phyloP scores from a whole-genome alignment of 2,329 filamentous ascomycete genomes.

The Fusarium sp. region DNA sequence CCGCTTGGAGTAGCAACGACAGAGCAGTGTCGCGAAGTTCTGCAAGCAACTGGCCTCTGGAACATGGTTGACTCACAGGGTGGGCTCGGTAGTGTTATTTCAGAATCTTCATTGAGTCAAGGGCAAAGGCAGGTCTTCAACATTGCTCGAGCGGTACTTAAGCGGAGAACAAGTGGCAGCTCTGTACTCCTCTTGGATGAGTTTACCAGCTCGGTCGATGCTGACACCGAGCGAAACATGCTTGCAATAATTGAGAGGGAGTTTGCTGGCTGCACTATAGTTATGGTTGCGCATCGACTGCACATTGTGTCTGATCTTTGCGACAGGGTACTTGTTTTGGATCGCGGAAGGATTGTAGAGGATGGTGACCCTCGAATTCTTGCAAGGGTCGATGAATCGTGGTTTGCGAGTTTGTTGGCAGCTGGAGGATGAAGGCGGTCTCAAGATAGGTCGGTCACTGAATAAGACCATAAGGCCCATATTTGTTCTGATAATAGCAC shows the following conservation, averaged over 20 bases:
- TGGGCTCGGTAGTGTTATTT: not conserved
- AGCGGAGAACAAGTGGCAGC: not conserved
- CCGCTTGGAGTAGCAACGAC: not conserved
- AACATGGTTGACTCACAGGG: not conserved
- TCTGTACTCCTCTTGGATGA: not conserved
- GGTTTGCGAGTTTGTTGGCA: not conserved
- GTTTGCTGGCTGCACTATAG: not conserved
- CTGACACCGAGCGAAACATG: not conserved
- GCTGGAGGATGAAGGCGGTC: not conserved
- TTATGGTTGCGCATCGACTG: not conserved
- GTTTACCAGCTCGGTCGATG: not conserved
- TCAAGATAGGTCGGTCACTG: not conserved
- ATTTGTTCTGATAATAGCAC: accelerated
- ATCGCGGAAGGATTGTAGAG: not conserved
- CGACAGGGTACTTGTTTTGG: not conserved
- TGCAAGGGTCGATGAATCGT: not conserved
- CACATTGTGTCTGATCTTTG: not conserved
- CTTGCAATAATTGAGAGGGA: not conserved
- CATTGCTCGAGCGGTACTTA: not conserved
- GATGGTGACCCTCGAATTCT: not conserved
- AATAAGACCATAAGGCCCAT: accelerated
- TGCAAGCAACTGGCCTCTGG: not conserved
- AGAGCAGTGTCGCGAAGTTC: not conserved
- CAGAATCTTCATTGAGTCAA: not conserved
- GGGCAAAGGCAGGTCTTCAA: not conserved